Base-by-base conservation (phyloP, 495 filamentous ascomycete genomes). In the Penicillium desertorum region DNA sequence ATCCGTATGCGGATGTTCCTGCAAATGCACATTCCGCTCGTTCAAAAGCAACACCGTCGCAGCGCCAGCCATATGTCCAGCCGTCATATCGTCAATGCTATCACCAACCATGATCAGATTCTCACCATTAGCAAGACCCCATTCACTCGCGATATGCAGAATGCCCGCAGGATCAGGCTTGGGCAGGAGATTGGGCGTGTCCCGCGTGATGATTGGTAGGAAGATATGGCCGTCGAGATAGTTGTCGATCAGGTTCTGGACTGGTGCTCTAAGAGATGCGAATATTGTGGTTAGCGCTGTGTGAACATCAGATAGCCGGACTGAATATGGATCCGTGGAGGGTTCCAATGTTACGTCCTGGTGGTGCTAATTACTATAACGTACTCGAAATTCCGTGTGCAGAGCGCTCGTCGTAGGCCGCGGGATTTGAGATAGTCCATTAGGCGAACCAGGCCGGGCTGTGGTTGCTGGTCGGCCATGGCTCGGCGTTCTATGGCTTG, bases 331-430 rank as follows among this genome's bases (percentile, higher is more conserved):
- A 34, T 11, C 9, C 9, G 11, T 34, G 30, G 30, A 34, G 12
- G 30, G 19, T 5, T 39, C 23, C 23, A 1, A 25, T 25, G 27
- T 23, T 25, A 25, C 5, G 19, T 20, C 27, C 12, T 25, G 22
- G 41, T 32, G 44, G 36, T 11, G 44, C 11, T 12, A 49, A 43
- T 22, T 37, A 29, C 29, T 43, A 20, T 16, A 39, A 46, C 72
- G 49, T 77, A 84, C 80, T 96, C 91, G 63, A 96, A 97, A 76
- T 98, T 98, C 64, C 94, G 80, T 6, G 94, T 98, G 74, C 92
- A 96, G 58, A 98, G 89, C 0, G 81, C 94, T 69, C 94, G 91
- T 52, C 77, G 82, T 2, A 97, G 64, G 1, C 72, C 70, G 19
- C 79, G 78, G 5, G 72, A 68, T 60, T 95, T 84, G 0, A 97